phyloP scores from a whole-genome alignment of 176 grass and related monocot species.

The Oryza punctata region DNA sequence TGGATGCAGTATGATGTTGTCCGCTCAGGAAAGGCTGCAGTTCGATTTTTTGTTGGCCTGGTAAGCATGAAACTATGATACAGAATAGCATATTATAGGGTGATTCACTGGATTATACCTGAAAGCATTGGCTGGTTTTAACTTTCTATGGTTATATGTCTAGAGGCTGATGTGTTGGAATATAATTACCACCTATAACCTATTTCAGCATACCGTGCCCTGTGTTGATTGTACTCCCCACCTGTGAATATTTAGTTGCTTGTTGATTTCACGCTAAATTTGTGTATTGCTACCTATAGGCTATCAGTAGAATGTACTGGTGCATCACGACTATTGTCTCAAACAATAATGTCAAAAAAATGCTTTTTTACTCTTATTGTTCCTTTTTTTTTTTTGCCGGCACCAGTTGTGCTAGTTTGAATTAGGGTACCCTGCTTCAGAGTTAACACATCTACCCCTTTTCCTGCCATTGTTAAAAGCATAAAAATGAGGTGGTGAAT shows the following conservation, averaged over 20 bases:
- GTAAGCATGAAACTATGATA: conserved; percentile 57
- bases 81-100: not conserved
- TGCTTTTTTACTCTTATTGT: conserved; percentile 20
- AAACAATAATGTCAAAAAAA: not conserved
- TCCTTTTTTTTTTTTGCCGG: not conserved
- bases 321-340: not conserved
- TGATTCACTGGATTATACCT: not conserved
- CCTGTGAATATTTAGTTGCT: not conserved
- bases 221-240: not conserved
- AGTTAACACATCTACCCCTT: conserved; percentile 28
- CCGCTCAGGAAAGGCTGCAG: conserved; percentile 63
- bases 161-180: not conserved
- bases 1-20: conserved; percentile 99
- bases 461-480: conserved; percentile 53
- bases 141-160: conserved; percentile 1
- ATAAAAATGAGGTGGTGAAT: conserved; percentile 95
- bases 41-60: conserved; percentile 98
- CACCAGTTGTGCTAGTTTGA: conserved; percentile 6
- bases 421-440: conserved; percentile 10
- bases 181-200: conserved; percentile 3
- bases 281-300: not conserved
- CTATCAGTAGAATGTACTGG: not conserved
- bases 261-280: not conserved
- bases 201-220: not conserved
- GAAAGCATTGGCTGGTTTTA: not conserved